These are phyloP conservation scores for Apiosordaria backusii DNA, from an alignment of 495 filamentous ascomycete genomes.

Conservation along the genomic window DNA sequence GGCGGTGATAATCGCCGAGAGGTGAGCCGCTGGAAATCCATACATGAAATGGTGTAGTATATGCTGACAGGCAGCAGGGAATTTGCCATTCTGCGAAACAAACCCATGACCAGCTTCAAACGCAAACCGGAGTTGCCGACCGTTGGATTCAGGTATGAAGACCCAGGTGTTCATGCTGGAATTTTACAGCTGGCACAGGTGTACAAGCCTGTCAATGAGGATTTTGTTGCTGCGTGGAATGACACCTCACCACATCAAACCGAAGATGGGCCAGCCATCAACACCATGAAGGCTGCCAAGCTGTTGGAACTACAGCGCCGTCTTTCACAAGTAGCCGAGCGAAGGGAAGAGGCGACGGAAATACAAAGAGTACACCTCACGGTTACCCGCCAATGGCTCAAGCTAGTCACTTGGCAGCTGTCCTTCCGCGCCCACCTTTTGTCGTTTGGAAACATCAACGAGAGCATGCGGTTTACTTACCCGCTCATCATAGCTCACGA, in stretches of 20 bases:
- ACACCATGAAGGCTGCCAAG: not conserved
- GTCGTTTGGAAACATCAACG: slow-evolving; percentile 44
- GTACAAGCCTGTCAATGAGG: not conserved
- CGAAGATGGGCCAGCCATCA: not conserved
- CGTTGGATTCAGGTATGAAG: not conserved
- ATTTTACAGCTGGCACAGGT: slow-evolving; percentile 42
- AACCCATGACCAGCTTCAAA: slow-evolving; percentile 48
- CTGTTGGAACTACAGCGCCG: not conserved
- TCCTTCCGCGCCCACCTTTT: slow-evolving; percentile 55
- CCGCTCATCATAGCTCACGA: not conserved
- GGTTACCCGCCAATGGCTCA: slow-evolving; percentile 61
- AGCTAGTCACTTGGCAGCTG: slow-evolving; percentile 58
- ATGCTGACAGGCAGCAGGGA: slow-evolving; percentile 16
- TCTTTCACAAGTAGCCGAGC: not conserved
- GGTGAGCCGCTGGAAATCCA: slow-evolving; percentile 26
- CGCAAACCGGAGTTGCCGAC: slow-evolving; percentile 44
- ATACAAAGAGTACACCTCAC: slow-evolving; percentile 58
- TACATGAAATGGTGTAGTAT: not conserved
- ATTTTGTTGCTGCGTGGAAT: not conserved
- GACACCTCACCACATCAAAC: not conserved
- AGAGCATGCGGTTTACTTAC: not conserved
- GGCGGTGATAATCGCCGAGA: slow-evolving; percentile 60
- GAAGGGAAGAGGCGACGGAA: slow-evolving; percentile 44
- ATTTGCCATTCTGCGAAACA: slow-evolving; percentile 48
- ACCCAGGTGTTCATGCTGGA: not conserved